phyloP scores from a whole-genome alignment of 2,329 filamentous ascomycete species.

The Venturia nashicola region DNA sequence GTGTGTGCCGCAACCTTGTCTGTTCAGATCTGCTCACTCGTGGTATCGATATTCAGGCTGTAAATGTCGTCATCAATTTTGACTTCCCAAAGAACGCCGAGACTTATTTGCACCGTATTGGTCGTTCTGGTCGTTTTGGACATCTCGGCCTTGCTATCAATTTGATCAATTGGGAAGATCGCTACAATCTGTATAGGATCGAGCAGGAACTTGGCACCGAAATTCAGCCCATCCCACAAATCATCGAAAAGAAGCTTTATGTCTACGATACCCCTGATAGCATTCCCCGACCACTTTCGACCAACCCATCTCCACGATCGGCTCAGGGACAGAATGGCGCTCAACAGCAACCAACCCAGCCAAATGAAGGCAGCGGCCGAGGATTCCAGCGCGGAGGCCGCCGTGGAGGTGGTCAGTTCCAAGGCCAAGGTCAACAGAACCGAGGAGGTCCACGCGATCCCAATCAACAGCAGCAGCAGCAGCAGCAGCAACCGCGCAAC shows the following conservation, averaged over 20 bases:
- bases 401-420: neutral
- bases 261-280: conserved; percentile 95
- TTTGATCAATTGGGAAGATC: conserved; percentile 98
- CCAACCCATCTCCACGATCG: conserved; percentile 23
- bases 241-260: conserved; percentile 95
- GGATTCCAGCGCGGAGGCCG: conserved; percentile 2
- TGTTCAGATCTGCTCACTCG: conserved; percentile 95
- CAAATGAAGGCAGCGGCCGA: neutral
- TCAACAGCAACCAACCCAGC: neutral
- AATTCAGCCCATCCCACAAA: conserved; percentile 87
- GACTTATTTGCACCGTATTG: conserved; percentile 96
- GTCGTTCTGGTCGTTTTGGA: conserved; percentile 91
- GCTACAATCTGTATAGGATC: conserved; percentile 98
- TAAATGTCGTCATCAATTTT: conserved; percentile 99
- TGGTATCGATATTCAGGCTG: conserved; percentile 98
- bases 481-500: neutral
- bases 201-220: conserved; percentile 95
- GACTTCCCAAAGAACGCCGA: conserved; percentile 99
- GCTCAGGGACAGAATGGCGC: neutral
- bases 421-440: conserved; percentile 4
- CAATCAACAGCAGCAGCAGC: neutral
- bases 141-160: conserved; percentile 97
- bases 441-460: conserved; percentile 6
- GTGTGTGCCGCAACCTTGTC: conserved; percentile 93
- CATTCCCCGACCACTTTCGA: conserved; percentile 72